These are phyloP conservation scores for Zelonia costaricensis DNA, from an alignment of 208 protist genomes.

Conservation along the genomic window DNA sequence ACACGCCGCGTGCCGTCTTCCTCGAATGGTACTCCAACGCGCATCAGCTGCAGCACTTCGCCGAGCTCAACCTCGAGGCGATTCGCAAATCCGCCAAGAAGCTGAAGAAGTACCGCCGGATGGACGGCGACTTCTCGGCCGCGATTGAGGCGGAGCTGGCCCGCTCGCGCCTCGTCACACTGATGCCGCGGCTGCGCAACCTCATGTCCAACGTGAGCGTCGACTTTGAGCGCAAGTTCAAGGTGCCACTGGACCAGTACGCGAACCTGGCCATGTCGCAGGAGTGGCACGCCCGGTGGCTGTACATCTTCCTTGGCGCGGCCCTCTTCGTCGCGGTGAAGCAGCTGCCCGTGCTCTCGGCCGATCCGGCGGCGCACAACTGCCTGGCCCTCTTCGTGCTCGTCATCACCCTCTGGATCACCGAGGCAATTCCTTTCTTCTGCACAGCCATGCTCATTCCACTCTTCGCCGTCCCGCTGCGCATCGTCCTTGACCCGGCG, in stretches of 20 bases:
- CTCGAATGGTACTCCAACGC: slow-evolving; percentile 89
- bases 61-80: slow-evolving; percentile 87
- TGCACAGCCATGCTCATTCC: slow-evolving; percentile 93
- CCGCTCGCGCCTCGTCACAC: slow-evolving; percentile 67
- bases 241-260: slow-evolving; percentile 81
- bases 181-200: slow-evolving; percentile 72
- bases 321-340: slow-evolving; percentile 65
- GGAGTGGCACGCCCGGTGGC: slow-evolving; percentile 78
- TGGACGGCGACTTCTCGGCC: slow-evolving; percentile 70
- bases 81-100: slow-evolving; percentile 89
- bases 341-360: slow-evolving; percentile 62
- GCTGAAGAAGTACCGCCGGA: slow-evolving; percentile 80
- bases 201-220: slow-evolving; percentile 63
- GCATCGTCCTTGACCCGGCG: slow-evolving; percentile 70
- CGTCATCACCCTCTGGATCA: slow-evolving; percentile 90
- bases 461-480: slow-evolving; percentile 79
- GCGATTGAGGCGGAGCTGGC: slow-evolving; percentile 76
- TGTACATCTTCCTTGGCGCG: slow-evolving; percentile 75
- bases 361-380: slow-evolving; percentile 81
- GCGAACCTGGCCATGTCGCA: slow-evolving; percentile 69
- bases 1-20: slow-evolving; percentile 77
- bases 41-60: slow-evolving; percentile 90
- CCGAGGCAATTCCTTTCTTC: slow-evolving; percentile 92
- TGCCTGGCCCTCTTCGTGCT: slow-evolving; percentile 88
- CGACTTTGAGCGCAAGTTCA: slow-evolving; percentile 89